Base-by-base conservation (phyloP, 2,329 filamentous ascomycete species). In the Parastagonospora avenae region DNA sequence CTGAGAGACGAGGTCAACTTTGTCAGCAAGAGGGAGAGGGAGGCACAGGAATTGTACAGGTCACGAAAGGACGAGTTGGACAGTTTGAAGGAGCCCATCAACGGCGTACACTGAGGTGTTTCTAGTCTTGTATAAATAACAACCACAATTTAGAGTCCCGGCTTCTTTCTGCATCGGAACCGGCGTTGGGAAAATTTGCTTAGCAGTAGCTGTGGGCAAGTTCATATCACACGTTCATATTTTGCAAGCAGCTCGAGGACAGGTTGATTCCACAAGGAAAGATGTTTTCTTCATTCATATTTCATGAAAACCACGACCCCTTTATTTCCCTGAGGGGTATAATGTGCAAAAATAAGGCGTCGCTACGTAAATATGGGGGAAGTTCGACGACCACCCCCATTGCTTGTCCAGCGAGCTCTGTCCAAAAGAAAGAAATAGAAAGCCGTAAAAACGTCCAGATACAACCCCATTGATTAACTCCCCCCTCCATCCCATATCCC, bases 41-140 rank as follows among this genome's bases (percentile, higher is more conserved):
- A 97, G 76, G 92, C 91, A 6, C 94, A 99, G 76, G 92, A 97
- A 58, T 72, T 88, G 64, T 99, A 94, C 71, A 83, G 90, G 62
- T 79, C 77, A 57, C 84, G 86, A 52, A 91, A 84, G 74, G 90
- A 92, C 40, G 94, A 97, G 79, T 73, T 97, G 60, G 84, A 87
- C 41, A 78, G 75, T 46, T 76, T 96, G 63, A 52, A 60, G 32
- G 60, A 69, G 33, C 69, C 71, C 14, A 63, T 68, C 29, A 73
- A 76, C 52, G 74, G 73, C 8, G 67, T 67, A 43, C 62, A 72
- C 48, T 74, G 60, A 72, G 36, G 11, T n/a, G 6, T 5, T 50
- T 44, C 28, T 39, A 14, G 9, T 40, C 35, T 29, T 33, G 40
- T 48, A 39, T 45, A 24, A 24, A 24, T 24, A 24, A 24, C 19